A percentile compares a stretch with the other conserved stretches of the same genome.
phyloP scores from a whole-genome alignment of 495 filamentous ascomycete species.

The Podospora tetraspora region DNA sequence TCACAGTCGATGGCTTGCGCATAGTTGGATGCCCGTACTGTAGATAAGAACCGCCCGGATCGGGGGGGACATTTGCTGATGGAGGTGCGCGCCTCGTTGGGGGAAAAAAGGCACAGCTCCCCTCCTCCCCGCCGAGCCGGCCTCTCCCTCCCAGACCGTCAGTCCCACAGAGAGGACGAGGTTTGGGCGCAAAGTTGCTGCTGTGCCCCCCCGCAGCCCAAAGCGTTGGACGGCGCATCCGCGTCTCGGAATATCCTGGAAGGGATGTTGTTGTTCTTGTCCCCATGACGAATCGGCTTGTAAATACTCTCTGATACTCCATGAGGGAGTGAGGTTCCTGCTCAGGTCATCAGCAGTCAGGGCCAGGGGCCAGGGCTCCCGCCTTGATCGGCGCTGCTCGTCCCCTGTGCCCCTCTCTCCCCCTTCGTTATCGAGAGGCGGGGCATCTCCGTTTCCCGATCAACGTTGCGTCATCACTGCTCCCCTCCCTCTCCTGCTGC shows the following conservation, averaged over 20 bases:
- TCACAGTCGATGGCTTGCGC: no score
- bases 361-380: background rate
- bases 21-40: no score
- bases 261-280: background rate
- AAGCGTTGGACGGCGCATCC: background rate
- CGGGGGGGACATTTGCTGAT: background rate
- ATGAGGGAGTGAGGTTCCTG: background rate
- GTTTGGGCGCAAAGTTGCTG: background rate
- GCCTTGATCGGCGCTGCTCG: background rate
- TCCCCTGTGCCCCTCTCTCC: background rate
- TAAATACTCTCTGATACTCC: no score
- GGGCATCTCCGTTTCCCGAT: background rate
- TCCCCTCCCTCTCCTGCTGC: background rate
- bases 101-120: conserved; percentile 5
- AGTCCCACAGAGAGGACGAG: background rate
- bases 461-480: conserved; percentile 12
- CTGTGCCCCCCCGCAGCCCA: background rate
- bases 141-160: background rate
- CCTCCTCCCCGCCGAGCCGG: no score
- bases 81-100: no score
- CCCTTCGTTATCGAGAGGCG: conserved; percentile 10
- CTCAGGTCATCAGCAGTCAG: background rate
- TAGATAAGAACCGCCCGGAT: background rate
- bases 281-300: background rate
- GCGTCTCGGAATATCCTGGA: background rate